phyloP scores from a whole-genome alignment of 768 basidiomycete genomes.

The Russula compacta region DNA sequence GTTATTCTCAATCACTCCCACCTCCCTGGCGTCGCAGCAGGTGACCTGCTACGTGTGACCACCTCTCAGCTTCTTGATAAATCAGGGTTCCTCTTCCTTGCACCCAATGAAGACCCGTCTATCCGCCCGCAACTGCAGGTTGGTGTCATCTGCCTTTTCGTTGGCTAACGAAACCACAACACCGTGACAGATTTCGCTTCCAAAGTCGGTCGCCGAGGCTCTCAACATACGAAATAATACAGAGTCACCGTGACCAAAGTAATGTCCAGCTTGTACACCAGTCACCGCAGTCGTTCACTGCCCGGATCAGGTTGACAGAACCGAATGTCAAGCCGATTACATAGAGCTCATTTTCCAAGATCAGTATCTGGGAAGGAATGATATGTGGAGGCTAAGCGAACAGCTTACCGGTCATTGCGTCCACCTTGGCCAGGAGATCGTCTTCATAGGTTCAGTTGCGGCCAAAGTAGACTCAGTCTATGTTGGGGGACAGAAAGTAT shows the following conservation, averaged over 20 bases:
- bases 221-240: conserved; percentile 64
- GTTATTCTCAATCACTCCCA: conserved; percentile 64
- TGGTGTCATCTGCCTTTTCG: background rate
- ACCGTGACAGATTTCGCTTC: conserved; percentile 56
- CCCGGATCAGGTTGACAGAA: conserved; percentile 53
- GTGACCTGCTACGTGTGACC: conserved; percentile 58
- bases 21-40: conserved; percentile 74
- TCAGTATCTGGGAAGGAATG: conserved; percentile 90
- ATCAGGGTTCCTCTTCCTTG: conserved; percentile 50
- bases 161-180: background rate
- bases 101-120: conserved; percentile 53
- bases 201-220: conserved; percentile 59
- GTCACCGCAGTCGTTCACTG: conserved; percentile 1
- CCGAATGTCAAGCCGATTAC: conserved; percentile 55
- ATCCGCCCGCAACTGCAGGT: conserved; percentile 61
- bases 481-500: conserved; percentile 56
- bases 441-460: conserved; percentile 72
- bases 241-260: conserved; percentile 71
- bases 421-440: conserved; percentile 75
- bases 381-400: conserved; percentile 93
- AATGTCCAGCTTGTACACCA: conserved; percentile 17
- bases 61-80: conserved; percentile 35
- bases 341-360: conserved; percentile 91
- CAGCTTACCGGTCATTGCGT: conserved; percentile 74
- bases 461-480: conserved; percentile 79